Evolutionary conservation across 2,329 filamentous ascomycete species (phyloP).

Genomic region (Epichloe sibirici): DNA sequence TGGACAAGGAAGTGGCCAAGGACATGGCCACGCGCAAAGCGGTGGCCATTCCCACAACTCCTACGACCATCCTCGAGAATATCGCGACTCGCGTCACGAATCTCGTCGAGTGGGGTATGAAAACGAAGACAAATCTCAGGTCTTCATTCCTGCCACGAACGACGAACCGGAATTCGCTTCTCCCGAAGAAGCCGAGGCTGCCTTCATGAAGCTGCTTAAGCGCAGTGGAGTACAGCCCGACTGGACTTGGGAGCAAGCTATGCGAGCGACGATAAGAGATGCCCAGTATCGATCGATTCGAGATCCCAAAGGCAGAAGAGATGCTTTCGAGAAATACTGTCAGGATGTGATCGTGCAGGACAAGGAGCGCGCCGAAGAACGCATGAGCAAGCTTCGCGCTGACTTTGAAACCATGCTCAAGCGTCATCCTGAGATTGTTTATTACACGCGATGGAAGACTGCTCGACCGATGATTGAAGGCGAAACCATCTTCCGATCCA

Average conservation of each 20-base stretch:
- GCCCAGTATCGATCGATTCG: conserved; percentile 87
- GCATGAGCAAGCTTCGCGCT: conserved; percentile 77
- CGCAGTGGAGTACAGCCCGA: conserved; percentile 78
- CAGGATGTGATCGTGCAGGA: conserved; percentile 82
- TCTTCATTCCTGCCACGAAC: conserved; percentile 49
- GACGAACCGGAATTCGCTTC: conserved; percentile 69
- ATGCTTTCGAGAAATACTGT: conserved; percentile 90
- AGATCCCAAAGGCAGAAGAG: conserved; percentile 80
- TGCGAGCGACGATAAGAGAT: conserved; percentile 78
- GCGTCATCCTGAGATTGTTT: conserved; percentile 91
- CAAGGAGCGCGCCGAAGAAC: conserved; percentile 87
- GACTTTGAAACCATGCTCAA: conserved; percentile 95
- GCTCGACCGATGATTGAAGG: conserved; percentile 87
- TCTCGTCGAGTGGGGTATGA: conserved; percentile 46
- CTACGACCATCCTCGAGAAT: conserved; percentile 27
- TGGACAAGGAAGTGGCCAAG: conserved; percentile 22
- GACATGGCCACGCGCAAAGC: conserved; percentile 28
- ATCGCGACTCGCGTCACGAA: conserved; percentile 34
- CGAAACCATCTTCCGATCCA: conserved; percentile 90
- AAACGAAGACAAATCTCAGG: conserved; percentile 42
- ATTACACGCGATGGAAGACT: conserved; percentile 95
- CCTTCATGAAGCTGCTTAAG: conserved; percentile 82
- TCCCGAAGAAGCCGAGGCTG: conserved; percentile 79
- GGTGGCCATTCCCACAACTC: conserved; percentile 24
- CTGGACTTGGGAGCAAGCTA: conserved; percentile 84